phyloP scores from a whole-genome alignment of 2,329 filamentous ascomycete genomes.

The Talaromyces sp. region DNA sequence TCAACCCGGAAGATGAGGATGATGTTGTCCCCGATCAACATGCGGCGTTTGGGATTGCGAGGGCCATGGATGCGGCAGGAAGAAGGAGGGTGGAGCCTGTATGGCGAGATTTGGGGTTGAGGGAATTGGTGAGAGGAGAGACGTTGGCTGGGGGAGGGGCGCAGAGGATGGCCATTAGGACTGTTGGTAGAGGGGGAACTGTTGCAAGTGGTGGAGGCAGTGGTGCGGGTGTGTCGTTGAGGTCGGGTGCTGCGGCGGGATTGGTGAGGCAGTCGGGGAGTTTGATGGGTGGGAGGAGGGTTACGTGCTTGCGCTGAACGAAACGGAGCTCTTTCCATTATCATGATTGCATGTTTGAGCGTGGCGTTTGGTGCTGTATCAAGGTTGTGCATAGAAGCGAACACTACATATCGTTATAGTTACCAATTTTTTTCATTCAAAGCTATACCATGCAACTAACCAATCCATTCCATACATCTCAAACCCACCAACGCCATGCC shows the following conservation, averaged over 20 bases:
- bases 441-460: background rate
- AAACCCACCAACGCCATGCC: background rate
- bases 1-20: conserved; percentile 65
- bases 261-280: conserved; percentile 30
- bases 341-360: background rate
- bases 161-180: conserved; percentile 18
- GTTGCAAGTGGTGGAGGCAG: conserved; percentile 20
- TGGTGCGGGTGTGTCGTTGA: conserved; percentile 15
- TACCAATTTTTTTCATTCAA: too few relatives aligned
- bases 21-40: conserved; percentile 65
- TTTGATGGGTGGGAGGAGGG: conserved; percentile 39
- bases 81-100: conserved; percentile 45
- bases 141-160: conserved; percentile 6
- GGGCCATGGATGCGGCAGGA: conserved; percentile 52
- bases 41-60: conserved; percentile 62
- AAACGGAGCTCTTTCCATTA: background rate
- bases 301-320: conserved; percentile 34
- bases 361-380: conserved; percentile 11
- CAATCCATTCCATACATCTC: background rate
- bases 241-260: conserved; percentile 15
- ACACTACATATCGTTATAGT: background rate
- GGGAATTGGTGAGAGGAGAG: conserved; percentile 44
- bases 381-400: background rate
- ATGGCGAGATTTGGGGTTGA: conserved; percentile 59
- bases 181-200: background rate